Evolutionary conservation across 345 rosid species (phyloP).

Genomic region (Sonneratia caseolaris): DNA sequence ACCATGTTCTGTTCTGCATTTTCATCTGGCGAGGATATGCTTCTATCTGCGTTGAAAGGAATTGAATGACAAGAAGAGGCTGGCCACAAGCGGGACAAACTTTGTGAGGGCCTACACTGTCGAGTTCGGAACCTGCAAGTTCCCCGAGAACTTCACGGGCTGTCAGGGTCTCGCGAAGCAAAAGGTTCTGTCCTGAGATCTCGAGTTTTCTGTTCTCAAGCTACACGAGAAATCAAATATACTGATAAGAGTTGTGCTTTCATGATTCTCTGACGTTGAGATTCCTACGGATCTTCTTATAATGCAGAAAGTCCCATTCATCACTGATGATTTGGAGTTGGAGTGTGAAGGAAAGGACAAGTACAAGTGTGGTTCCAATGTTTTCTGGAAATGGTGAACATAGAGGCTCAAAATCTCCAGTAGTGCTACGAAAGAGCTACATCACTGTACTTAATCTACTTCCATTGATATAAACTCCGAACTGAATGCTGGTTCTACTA

Average conservation of each 20-base stretch:
- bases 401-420: not conserved
- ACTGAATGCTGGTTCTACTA: not conserved
- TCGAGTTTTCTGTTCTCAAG: not conserved
- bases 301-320: conserved; percentile 87
- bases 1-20: not conserved
- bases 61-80: conserved; percentile 89
- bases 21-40: not conserved
- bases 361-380: conserved; percentile 96
- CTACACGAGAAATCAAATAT: too few species aligned
- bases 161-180: conserved; percentile 99
- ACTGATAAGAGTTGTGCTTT: not conserved
- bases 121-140: conserved; percentile 83
- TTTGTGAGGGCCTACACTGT: conserved; percentile 94
- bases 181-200: conserved; percentile 36
- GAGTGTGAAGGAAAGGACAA: conserved; percentile 97
- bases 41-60: conserved; percentile 33
- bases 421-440: not conserved
- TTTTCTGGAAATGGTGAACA: conserved; percentile 96
- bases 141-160: conserved; percentile 98
- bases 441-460: not conserved
- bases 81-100: conserved; percentile 96
- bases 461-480: not conserved
- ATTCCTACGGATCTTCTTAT: conserved; percentile 6
- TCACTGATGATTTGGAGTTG: conserved; percentile 69
- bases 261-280: too few species aligned